Evolutionary conservation across 2,329 filamentous ascomycete species (phyloP).

Genomic region (Chaetomiaceae sp.): DNA sequence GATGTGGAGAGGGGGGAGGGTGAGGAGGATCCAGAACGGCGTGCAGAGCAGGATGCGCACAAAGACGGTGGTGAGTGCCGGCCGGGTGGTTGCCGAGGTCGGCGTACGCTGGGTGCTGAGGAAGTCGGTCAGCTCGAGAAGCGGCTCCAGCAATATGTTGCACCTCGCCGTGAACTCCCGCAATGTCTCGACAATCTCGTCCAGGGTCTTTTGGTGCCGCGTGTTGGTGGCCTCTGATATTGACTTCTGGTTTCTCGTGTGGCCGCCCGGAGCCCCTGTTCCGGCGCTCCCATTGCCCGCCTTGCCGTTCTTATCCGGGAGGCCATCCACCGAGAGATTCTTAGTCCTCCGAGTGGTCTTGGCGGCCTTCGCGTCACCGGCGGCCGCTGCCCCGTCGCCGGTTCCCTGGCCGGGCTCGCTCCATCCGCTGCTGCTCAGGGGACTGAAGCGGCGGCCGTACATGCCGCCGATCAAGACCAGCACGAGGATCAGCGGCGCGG

Average conservation of each 20-base stretch:
- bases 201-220: conserved; percentile 85
- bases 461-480: conserved; percentile 78
- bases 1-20: conserved; percentile 74
- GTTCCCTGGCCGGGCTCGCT: conserved; percentile 41
- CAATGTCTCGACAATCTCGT: conserved; percentile 93
- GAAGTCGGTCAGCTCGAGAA: conserved; percentile 86
- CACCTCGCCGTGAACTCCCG: conserved; percentile 87
- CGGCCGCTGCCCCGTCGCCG: conserved; percentile 29
- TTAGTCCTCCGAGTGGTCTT: conserved; percentile 25
- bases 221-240: conserved; percentile 58
- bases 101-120: conserved; percentile 85
- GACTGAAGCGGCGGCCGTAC: conserved; percentile 87
- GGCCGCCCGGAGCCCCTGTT: conserved; percentile 25
- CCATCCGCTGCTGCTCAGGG: conserved; percentile 80
- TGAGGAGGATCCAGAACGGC: conserved; percentile 80
- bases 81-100: conserved; percentile 84
- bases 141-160: conserved; percentile 84
- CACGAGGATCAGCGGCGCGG: conserved; percentile 79
- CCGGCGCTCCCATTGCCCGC: conserved; percentile 26
- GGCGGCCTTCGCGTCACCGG: conserved; percentile 22
- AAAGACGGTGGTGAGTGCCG: conserved; percentile 83
- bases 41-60: conserved; percentile 83
- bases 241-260: conserved; percentile 38
- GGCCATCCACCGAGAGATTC: conserved; percentile 27
- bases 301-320: conserved; percentile 27